phyloP scores from a whole-genome alignment of 2,329 filamentous ascomycete species.

The Exophiala mesophila region DNA sequence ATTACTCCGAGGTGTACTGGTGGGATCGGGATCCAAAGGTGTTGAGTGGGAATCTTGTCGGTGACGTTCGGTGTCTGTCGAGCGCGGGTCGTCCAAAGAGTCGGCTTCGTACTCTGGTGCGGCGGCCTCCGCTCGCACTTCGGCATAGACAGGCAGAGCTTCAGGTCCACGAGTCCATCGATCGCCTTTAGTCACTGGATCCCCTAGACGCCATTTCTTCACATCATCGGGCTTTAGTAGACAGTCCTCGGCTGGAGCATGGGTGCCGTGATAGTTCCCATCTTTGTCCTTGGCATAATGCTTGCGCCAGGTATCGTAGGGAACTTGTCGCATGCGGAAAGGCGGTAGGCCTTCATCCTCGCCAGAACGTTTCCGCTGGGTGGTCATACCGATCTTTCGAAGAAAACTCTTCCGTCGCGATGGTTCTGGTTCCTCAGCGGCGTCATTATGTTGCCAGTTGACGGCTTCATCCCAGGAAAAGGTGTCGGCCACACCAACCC shows the following conservation, averaged over 20 bases:
- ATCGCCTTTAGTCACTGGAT: constrained; percentile 18
- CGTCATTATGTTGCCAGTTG: constrained; percentile 19
- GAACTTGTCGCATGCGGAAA: constrained; percentile 20
- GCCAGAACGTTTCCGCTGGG: constrained; percentile 11
- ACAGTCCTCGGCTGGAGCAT: constrained; percentile 23
- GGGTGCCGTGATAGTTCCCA: constrained; percentile 20
- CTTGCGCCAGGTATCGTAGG: constrained; percentile 23
- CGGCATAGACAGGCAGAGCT: constrained; percentile 20
- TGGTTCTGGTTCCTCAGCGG: constrained; percentile 6
- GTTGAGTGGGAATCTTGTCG: neutral
- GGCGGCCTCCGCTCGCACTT: constrained; percentile 7
- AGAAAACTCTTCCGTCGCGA: constrained; percentile 13
- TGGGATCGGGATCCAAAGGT: neutral
- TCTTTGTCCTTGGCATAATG: constrained; percentile 25
- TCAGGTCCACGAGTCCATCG: constrained; percentile 20
- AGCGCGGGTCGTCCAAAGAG: neutral
- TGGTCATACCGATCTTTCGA: constrained; percentile 19
- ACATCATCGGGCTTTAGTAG: constrained; percentile 23
- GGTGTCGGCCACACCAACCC: constrained; percentile 10
- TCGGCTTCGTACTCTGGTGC: constrained; percentile 16
- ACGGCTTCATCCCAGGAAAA: constrained; percentile 15
- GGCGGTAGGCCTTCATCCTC: constrained; percentile 14
- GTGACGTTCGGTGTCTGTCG: constrained; percentile 2
- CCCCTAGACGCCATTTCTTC: constrained; percentile 21
- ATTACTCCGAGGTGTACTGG: neutral